Evolutionary conservation across 208 protist genomes (phyloP).

Genomic region (Phytomonas sp.): DNA sequence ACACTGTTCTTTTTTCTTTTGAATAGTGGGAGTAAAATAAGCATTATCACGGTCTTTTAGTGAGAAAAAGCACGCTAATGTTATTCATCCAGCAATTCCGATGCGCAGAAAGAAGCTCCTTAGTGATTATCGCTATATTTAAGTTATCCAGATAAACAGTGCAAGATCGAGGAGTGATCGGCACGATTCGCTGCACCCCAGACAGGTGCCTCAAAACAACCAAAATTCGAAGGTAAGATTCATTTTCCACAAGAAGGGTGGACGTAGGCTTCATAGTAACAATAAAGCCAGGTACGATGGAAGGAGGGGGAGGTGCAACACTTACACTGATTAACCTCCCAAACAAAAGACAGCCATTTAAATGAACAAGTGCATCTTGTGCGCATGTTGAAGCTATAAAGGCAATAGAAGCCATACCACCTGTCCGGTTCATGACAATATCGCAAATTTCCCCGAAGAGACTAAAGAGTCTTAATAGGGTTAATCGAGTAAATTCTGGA

Average conservation of each 20-base stretch:
- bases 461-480: conserved; percentile 36
- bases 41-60: conserved; percentile 5
- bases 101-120: conserved; percentile 15
- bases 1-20: neutral
- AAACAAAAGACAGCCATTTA: conserved; percentile 62
- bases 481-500: conserved; percentile 45
- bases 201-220: conserved; percentile 40
- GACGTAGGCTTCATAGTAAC: conserved; percentile 33
- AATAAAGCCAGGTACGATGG: conserved; percentile 40
- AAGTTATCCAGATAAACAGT: conserved; percentile 25
- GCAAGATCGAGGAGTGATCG: conserved; percentile 28
- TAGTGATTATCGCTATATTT: conserved; percentile 13
- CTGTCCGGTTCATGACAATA: conserved; percentile 41
- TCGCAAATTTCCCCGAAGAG: conserved; percentile 36
- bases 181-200: conserved; percentile 33
- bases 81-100: conserved; percentile 25
- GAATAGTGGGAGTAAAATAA: conserved; percentile 4
- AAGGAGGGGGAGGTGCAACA: conserved; percentile 36
- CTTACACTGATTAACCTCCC: conserved; percentile 28
- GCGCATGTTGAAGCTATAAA: conserved; percentile 49
- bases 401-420: conserved; percentile 36
- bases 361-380: conserved; percentile 52
- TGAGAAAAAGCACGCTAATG: conserved; percentile 32
- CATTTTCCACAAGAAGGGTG: conserved; percentile 36
- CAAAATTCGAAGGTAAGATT: conserved; percentile 40